Evolutionary conservation across 228 moss, liverwort and hornwort genomes (phyloP).

Genomic region (Sphagnum magellanicum): DNA sequence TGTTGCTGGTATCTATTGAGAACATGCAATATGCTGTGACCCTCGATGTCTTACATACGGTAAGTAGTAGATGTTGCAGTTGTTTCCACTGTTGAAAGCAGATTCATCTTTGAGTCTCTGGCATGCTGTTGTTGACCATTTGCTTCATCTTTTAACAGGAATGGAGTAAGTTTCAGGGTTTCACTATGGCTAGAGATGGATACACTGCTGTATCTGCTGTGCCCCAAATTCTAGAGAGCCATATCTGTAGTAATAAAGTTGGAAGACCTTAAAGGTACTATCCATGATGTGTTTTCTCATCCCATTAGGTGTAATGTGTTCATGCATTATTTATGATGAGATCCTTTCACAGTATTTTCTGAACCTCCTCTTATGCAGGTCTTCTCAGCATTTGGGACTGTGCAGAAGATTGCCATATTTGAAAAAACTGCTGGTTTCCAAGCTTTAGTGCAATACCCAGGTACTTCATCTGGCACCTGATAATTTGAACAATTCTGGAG

Average conservation of each 20-base stretch:
- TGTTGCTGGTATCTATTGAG: slow-evolving; percentile 88
- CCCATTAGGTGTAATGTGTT: no score
- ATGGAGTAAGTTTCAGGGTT: no score
- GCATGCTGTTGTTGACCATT: no score
- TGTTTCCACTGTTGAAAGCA: slow-evolving; percentile 2
- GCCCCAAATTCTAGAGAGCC: no score
- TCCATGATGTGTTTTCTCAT: no score
- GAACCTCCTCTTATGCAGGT: slow-evolving; percentile 34
- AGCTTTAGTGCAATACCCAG: slow-evolving; percentile 97
- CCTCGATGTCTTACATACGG: slow-evolving; percentile 94
- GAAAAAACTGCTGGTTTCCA: slow-evolving; percentile 98
- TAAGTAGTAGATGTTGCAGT: slow-evolving; percentile 9
- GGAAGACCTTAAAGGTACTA: no score
- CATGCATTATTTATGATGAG: no score
- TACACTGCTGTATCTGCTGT: no score
- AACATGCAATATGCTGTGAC: slow-evolving; percentile 99
- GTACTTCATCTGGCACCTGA: slow-evolving; percentile 18
- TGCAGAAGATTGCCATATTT: slow-evolving; percentile 97
- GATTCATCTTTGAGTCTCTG: background rate
- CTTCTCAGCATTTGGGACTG: slow-evolving; percentile 92
- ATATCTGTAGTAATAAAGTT: no score
- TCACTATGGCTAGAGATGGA: no score
- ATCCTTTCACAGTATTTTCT: background rate
- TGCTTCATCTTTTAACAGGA: no score
- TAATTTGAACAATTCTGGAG: no score